Percentiles rank a stretch among this genome's conserved stretches.
Evolutionary conservation across 495 filamentous ascomycete species (phyloP).

Genomic region (Hypomontagnella monticulosa): DNA sequence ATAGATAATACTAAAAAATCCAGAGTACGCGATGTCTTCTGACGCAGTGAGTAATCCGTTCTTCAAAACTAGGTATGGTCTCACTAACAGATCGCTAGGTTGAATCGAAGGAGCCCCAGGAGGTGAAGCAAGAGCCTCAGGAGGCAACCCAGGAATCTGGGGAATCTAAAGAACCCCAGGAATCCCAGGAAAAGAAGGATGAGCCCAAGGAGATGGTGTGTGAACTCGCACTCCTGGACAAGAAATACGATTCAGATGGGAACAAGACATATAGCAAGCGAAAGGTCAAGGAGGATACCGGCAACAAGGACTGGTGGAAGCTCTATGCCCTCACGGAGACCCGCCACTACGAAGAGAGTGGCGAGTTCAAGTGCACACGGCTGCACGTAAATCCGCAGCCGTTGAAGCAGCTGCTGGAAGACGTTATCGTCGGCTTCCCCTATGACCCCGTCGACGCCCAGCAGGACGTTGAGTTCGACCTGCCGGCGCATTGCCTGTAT

Average conservation of each 20-base stretch:
- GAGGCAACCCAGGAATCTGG: background rate
- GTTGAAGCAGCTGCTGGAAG: slow-evolving; percentile 45
- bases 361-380: slow-evolving; percentile 16
- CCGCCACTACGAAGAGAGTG: slow-evolving; percentile 19
- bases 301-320: slow-evolving; percentile 18
- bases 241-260: slow-evolving; percentile 25
- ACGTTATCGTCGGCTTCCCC: slow-evolving; percentile 44
- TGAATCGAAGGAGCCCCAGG: slow-evolving; percentile 1
- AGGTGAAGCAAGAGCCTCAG: background rate
- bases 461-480: slow-evolving; percentile 45
- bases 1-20: background rate
- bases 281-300: slow-evolving; percentile 5
- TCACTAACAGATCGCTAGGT: slow-evolving; percentile 12
- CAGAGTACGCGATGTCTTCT: slow-evolving; percentile 15
- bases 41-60: slow-evolving; percentile 14
- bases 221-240: slow-evolving; percentile 28
- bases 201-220: slow-evolving; percentile 20
- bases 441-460: slow-evolving; percentile 29
- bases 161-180: background rate
- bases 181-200: background rate
- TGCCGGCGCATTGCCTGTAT: slow-evolving; percentile 49
- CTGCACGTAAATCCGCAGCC: slow-evolving; percentile 34
- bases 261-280: slow-evolving; percentile 27
- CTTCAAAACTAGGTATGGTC: background rate
- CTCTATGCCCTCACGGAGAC: slow-evolving; percentile 31